phyloP scores from a whole-genome alignment of 768 basidiomycete genomes.

The Lyophyllum atratum region DNA sequence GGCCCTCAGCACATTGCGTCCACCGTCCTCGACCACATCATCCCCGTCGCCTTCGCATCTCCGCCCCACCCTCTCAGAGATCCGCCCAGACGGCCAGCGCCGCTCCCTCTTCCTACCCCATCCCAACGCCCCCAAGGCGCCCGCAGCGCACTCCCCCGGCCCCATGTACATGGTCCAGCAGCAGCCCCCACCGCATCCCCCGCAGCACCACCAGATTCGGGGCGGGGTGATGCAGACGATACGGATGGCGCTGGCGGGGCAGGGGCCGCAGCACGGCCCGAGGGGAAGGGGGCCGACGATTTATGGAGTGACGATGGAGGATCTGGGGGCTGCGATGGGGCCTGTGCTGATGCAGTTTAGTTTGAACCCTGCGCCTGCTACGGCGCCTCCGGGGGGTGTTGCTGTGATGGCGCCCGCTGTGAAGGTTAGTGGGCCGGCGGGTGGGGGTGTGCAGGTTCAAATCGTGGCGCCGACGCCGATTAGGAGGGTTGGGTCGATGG shows the following conservation, averaged over 20 bases:
- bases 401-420: conserved; percentile 9
- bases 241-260: conserved; percentile 27
- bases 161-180: conserved; percentile 55
- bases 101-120: conserved; percentile 46
- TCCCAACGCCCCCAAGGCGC: conserved; percentile 47
- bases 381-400: conserved; percentile 12
- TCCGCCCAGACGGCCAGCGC: conserved; percentile 33
- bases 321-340: conserved; percentile 47
- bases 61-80: conserved; percentile 32
- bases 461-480: conserved; percentile 2
- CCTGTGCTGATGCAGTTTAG: conserved; percentile 68
- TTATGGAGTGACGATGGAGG: conserved; percentile 56
- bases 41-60: conserved; percentile 20
- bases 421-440: not conserved
- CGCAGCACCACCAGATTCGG: conserved; percentile 8
- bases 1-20: not conserved
- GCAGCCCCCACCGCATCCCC: conserved; percentile 11
- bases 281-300: conserved; percentile 49
- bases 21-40: conserved; percentile 5
- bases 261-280: not conserved
- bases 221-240: conserved; percentile 25
- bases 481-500: conserved; percentile 5
- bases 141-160: conserved; percentile 39
- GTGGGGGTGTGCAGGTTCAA: not conserved
- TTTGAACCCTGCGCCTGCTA: conserved; percentile 45